phyloP scores from a whole-genome alignment of 768 basidiomycete species.

The Dendrothele bispora region DNA sequence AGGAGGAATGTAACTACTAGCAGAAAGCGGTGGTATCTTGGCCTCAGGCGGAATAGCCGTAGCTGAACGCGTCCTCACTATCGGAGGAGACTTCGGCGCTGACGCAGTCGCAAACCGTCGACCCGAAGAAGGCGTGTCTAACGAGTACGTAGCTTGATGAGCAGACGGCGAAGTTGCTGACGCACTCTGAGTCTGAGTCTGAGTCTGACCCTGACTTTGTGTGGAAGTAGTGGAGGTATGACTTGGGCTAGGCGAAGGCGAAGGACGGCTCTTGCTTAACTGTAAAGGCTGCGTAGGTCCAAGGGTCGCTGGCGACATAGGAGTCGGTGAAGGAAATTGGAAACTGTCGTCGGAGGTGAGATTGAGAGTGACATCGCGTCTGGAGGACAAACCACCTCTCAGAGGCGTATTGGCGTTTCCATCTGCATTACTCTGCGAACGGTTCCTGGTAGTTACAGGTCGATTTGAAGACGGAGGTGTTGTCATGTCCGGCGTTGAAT shows the following conservation, averaged over 20 bases:
- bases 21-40: slow-evolving; percentile 3
- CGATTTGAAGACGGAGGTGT: slow-evolving; percentile 16
- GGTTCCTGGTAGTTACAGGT: slow-evolving; percentile 36
- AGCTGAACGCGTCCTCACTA: slow-evolving; percentile 42
- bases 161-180: slow-evolving; percentile 25
- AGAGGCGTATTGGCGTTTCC: slow-evolving; percentile 12
- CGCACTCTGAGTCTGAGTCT: neutral
- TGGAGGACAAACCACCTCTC: slow-evolving; percentile 4
- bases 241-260: slow-evolving; percentile 32
- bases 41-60: slow-evolving; percentile 39
- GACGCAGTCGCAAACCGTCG: slow-evolving; percentile 21
- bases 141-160: slow-evolving; percentile 60
- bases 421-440: slow-evolving; percentile 44
- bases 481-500: slow-evolving; percentile 17
- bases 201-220: slow-evolving; percentile 5
- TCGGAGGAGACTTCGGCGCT: slow-evolving; percentile 25
- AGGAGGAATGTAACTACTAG: slow-evolving; percentile 10
- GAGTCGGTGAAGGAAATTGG: slow-evolving; percentile 39
- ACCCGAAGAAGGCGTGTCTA: slow-evolving; percentile 43
- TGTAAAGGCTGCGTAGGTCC: slow-evolving; percentile 16
- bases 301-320: slow-evolving; percentile 17
- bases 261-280: slow-evolving; percentile 21
- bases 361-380: neutral
- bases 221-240: slow-evolving; percentile 22
- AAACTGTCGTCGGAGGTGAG: slow-evolving; percentile 39